A percentile compares a stretch with the other conserved stretches of the same genome.
phyloP scores from a whole-genome alignment of 2,329 filamentous ascomycete genomes.

The Arthroderma uncinatum region DNA sequence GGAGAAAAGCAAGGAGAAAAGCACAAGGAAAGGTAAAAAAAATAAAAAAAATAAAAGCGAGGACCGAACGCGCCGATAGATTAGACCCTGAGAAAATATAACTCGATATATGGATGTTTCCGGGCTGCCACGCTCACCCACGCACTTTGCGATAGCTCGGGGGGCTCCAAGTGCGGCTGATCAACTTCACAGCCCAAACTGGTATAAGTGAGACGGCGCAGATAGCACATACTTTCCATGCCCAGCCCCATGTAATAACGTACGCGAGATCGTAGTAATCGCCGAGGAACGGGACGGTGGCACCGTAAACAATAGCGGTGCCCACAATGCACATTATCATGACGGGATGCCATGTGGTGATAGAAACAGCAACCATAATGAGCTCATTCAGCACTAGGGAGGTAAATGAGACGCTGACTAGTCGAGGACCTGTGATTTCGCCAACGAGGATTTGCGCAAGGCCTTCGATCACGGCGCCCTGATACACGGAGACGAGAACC shows the following conservation, averaged over 20 bases:
- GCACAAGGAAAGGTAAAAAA: not conserved
- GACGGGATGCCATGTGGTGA: constrained; percentile 91
- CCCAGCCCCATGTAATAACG: constrained; percentile 66
- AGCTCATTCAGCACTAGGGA: constrained; percentile 89
- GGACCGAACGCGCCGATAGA: no score
- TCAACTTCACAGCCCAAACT: constrained; percentile 75
- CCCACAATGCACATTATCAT: constrained; percentile 80
- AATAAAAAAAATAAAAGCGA: not conserved
- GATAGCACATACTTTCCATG: constrained; percentile 79
- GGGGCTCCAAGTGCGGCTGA: constrained; percentile 74
- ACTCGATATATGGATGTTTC: not conserved
- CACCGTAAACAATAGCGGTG: constrained; percentile 70
- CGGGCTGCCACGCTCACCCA: constrained; percentile 21
- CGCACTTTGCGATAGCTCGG: constrained; percentile 87
- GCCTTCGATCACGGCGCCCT: constrained; percentile 92
- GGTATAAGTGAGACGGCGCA: constrained; percentile 70
- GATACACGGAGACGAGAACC: constrained; percentile 90
- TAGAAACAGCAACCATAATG: constrained; percentile 91
- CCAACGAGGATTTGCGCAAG: constrained; percentile 78
- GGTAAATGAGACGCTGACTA: constrained; percentile 87
- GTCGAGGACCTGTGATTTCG: constrained; percentile 52
- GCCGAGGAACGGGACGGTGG: constrained; percentile 72
- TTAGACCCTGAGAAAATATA: not conserved
- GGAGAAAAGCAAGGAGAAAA: not conserved
- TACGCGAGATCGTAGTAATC: constrained; percentile 82